Conservation (phyloP, 192 early-diverging fungal genomes). For the Entomortierella chlamydospora region DNA sequence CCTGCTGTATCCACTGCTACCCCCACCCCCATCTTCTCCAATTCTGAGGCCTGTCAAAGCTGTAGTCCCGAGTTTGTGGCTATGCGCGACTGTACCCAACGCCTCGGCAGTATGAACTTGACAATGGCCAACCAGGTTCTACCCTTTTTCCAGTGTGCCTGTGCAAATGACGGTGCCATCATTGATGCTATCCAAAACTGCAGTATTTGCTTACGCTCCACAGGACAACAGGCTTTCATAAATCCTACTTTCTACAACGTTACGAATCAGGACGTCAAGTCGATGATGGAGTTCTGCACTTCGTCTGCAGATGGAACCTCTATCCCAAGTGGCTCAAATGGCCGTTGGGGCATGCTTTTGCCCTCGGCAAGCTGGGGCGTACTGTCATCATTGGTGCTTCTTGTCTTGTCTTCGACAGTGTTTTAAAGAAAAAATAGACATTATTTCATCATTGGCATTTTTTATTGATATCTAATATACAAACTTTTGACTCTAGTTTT, state of each 20-base stretch:
- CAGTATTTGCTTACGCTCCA: slow-evolving; percentile 34
- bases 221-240: slow-evolving; percentile 18
- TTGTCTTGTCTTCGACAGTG: background rate
- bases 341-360: slow-evolving; percentile 5
- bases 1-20: slow-evolving; percentile 3
- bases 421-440: background rate
- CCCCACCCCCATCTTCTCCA: slow-evolving; percentile 37
- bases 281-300: slow-evolving; percentile 28
- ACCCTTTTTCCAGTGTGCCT: slow-evolving; percentile 44
- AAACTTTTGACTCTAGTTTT: too few species aligned
- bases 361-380: slow-evolving; percentile 13
- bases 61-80: slow-evolving; percentile 15
- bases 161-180: slow-evolving; percentile 8
- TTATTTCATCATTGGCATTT: too few species aligned
- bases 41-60: slow-evolving; percentile 12
- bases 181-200: slow-evolving; percentile 26
- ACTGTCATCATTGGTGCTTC: background rate
- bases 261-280: slow-evolving; percentile 31
- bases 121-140: slow-evolving; percentile 38
- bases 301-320: slow-evolving; percentile 17
- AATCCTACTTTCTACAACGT: slow-evolving; percentile 29
- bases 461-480: too few species aligned
- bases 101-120: slow-evolving; percentile 27
- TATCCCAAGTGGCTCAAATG: slow-evolving; percentile 11
- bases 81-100: slow-evolving; percentile 12